Evolutionary conservation across 169 alveolate species (phyloP).

Genomic region (Cryptosporidium ryanae): DNA sequence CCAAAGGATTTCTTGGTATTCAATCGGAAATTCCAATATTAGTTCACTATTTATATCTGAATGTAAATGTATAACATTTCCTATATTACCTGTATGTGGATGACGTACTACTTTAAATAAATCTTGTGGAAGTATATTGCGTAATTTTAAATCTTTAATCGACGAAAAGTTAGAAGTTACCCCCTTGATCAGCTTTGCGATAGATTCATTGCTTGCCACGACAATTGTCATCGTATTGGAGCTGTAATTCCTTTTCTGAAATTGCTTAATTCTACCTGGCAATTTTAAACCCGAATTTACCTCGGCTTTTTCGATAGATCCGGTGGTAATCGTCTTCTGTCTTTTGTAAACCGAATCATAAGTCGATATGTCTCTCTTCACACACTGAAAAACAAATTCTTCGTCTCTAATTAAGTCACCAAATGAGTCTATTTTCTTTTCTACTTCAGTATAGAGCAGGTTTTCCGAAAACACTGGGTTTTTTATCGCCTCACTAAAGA

Average conservation of each 20-base stretch:
- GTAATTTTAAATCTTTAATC: conserved; percentile 8
- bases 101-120: conserved; percentile 31
- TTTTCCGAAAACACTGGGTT: conserved; percentile 7
- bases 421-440: neutral
- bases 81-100: conserved; percentile 41
- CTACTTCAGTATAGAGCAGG: neutral
- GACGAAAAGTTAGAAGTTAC: conserved; percentile 13
- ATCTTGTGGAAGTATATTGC: conserved; percentile 22
- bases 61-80: conserved; percentile 7
- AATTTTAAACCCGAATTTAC: neutral
- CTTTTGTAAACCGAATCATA: too few relatives aligned
- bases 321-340: neutral
- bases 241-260: conserved; percentile 28
- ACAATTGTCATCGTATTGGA: conserved; percentile 51
- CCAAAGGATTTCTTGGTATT: conserved; percentile 58
- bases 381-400: conserved; percentile 15
- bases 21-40: conserved; percentile 49
- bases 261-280: neutral
- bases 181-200: neutral
- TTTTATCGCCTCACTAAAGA: conserved; percentile 19
- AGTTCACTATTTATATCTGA: conserved; percentile 9
- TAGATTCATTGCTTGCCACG: neutral
- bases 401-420: neutral
- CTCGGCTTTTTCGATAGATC: neutral
- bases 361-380: neutral